phyloP scores from a whole-genome alignment of 1,139 yeast genomes.

The Citeromyces siamensis region DNA sequence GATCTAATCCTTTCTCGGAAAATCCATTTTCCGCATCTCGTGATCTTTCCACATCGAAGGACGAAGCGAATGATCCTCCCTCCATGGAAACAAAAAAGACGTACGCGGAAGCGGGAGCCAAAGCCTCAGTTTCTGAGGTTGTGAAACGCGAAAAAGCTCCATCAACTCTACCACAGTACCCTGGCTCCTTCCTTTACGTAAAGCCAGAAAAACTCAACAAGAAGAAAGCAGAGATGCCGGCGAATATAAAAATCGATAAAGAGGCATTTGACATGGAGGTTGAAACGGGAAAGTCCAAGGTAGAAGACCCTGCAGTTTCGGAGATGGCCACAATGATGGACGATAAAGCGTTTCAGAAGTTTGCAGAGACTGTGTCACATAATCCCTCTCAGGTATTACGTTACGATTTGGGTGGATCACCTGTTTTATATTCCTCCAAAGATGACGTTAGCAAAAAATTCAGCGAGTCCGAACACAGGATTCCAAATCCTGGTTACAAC shows the following conservation, averaged over 20 bases:
- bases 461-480: conserved; percentile 16
- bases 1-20: conserved; percentile 20
- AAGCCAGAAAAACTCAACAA: conserved; percentile 48
- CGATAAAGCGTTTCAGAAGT: conserved; percentile 70
- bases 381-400: conserved; percentile 83
- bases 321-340: conserved; percentile 42
- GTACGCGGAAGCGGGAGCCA: background rate
- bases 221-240: conserved; percentile 24
- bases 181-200: conserved; percentile 57
- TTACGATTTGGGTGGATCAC: conserved; percentile 65
- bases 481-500: conserved; percentile 44
- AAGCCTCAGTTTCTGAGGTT: background rate
- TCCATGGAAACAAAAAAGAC: background rate
- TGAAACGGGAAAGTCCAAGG: conserved; percentile 8
- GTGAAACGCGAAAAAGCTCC: conserved; percentile 7
- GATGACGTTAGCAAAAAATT: conserved; percentile 39
- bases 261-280: conserved; percentile 24
- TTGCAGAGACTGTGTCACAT: conserved; percentile 59
- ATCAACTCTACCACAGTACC: conserved; percentile 31
- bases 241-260: conserved; percentile 29
- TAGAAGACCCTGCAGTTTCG: conserved; percentile 20
- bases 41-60: conserved; percentile 7
- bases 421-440: conserved; percentile 58
- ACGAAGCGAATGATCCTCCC: background rate
- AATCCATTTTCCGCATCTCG: conserved; percentile 1